These are phyloP conservation scores for Diutina rugosa DNA, from an alignment of 1,139 yeast species.

Conservation along the genomic window DNA sequence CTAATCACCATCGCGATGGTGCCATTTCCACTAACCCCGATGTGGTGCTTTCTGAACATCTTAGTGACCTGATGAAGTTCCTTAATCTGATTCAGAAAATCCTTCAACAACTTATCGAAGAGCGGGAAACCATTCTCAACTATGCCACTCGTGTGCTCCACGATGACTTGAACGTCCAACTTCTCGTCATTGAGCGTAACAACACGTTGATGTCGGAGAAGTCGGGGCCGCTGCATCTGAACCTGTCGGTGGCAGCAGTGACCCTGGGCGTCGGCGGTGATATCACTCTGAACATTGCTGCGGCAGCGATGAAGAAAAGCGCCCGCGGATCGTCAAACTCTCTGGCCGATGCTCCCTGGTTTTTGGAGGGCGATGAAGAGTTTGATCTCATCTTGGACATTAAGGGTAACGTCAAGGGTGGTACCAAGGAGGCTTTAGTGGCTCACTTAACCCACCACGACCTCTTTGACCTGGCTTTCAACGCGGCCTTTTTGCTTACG, in stretches of 20 bases:
- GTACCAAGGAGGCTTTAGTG: slow-evolving; percentile 68
- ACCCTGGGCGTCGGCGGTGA: slow-evolving; percentile 15
- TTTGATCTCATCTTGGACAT: slow-evolving; percentile 59
- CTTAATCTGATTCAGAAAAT: slow-evolving; percentile 30
- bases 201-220: slow-evolving; percentile 32
- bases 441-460: slow-evolving; percentile 79
- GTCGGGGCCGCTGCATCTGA: slow-evolving; percentile 7
- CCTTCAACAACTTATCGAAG: slow-evolving; percentile 50
- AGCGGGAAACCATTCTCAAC: slow-evolving; percentile 54
- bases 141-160: slow-evolving; percentile 72
- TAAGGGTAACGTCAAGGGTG: slow-evolving; percentile 72
- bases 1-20: slow-evolving; percentile 24
- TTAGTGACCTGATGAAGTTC: slow-evolving; percentile 32
- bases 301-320: not conserved
- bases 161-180: slow-evolving; percentile 51
- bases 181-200: slow-evolving; percentile 48
- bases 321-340: not conserved
- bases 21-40: slow-evolving; percentile 38
- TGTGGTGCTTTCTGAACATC: slow-evolving; percentile 28
- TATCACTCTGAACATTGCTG: slow-evolving; percentile 8
- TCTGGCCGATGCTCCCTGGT: slow-evolving; percentile 54
- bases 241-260: not conserved
- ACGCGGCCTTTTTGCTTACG: slow-evolving; percentile 58
- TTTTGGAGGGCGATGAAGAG: slow-evolving; percentile 66
- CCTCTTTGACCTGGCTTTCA: slow-evolving; percentile 53